Percentiles rank a stretch among this genome's conserved stretches.
Conservation (phyloP, 83 land plant genomes). For the Diphasiastrum complanatum region DNA sequence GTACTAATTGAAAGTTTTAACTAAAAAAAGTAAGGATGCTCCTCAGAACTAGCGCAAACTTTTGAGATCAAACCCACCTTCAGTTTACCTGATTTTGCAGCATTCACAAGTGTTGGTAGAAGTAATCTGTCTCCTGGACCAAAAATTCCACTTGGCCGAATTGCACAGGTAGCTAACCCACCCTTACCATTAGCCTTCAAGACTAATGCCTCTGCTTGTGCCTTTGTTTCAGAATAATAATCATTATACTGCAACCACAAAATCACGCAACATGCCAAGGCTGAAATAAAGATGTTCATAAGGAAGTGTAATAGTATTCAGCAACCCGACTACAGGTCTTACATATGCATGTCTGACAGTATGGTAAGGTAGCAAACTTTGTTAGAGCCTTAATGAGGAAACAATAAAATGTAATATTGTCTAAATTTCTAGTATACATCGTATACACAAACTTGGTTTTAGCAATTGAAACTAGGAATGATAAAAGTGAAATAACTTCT, state of each 20-base stretch:
- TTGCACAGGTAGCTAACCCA: conserved; percentile 81
- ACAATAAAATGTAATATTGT: no score
- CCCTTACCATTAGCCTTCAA: conserved; percentile 60
- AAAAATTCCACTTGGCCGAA: conserved; percentile 95
- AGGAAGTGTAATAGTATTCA: no score
- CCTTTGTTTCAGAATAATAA: conserved; percentile 83
- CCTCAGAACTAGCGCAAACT: no score
- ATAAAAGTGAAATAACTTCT: no score
- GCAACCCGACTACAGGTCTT: no score
- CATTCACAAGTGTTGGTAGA: conserved; percentile 66
- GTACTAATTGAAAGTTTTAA: no score
- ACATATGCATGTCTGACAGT: no score
- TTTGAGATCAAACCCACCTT: no score
- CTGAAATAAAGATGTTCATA: no score
- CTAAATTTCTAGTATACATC: background rate
- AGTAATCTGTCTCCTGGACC: conserved; percentile 87
- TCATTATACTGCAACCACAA: conserved; percentile 61
- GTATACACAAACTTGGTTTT: background rate
- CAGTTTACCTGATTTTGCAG: conserved; percentile 80
- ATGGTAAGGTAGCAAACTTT: no score
- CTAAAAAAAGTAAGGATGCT: no score
- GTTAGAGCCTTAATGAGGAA: no score
- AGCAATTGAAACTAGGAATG: conserved; percentile 1
- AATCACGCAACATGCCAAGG: background rate
- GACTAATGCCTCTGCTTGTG: conserved; percentile 81